Evolutionary conservation across 2,329 filamentous ascomycete species (phyloP).

Genomic region (Fusarium succisae): DNA sequence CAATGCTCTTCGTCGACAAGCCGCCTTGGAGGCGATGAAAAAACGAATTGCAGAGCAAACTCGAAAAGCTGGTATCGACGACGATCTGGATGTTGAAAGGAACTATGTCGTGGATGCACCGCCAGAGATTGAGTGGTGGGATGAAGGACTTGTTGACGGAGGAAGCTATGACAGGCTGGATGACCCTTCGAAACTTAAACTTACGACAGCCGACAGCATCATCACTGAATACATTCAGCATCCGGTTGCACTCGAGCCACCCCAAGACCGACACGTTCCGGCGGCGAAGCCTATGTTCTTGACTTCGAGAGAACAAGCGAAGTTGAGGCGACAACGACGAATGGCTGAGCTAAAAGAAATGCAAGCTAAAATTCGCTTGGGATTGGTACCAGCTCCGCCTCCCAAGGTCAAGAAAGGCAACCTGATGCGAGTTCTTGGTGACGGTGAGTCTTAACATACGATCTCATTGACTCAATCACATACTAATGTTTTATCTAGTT

Average conservation of each 20-base stretch:
- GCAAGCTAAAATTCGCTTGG: constrained; percentile 93
- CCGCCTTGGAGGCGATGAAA: constrained; percentile 92
- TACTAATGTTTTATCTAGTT: constrained; percentile 45
- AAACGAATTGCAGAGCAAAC: constrained; percentile 88
- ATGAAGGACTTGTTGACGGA: constrained; percentile 84
- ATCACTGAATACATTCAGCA: constrained; percentile 93
- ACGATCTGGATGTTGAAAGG: constrained; percentile 88
- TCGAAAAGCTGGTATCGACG: constrained; percentile 91
- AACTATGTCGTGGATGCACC: constrained; percentile 86
- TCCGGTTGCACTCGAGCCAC: constrained; percentile 88
- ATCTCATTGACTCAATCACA: background rate
- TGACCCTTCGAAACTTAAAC: constrained; percentile 72
- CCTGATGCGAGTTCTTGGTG: constrained; percentile 94
- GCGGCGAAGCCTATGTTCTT: constrained; percentile 90
- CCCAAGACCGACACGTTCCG: constrained; percentile 85
- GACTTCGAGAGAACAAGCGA: constrained; percentile 89
- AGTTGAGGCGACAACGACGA: constrained; percentile 86
- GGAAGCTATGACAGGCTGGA: constrained; percentile 78
- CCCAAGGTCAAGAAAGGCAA: constrained; percentile 98
- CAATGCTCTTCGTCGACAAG: constrained; percentile 86
- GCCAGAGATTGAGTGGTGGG: constrained; percentile 96
- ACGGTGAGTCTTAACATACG: constrained; percentile 60
- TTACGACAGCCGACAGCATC: constrained; percentile 82
- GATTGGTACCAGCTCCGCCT: constrained; percentile 86
- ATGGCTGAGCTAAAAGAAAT: constrained; percentile 95